Percentiles rank a stretch among this genome's conserved stretches.
phyloP scores from a whole-genome alignment of 768 basidiomycete genomes.

The Ephemerocybe angulata region DNA sequence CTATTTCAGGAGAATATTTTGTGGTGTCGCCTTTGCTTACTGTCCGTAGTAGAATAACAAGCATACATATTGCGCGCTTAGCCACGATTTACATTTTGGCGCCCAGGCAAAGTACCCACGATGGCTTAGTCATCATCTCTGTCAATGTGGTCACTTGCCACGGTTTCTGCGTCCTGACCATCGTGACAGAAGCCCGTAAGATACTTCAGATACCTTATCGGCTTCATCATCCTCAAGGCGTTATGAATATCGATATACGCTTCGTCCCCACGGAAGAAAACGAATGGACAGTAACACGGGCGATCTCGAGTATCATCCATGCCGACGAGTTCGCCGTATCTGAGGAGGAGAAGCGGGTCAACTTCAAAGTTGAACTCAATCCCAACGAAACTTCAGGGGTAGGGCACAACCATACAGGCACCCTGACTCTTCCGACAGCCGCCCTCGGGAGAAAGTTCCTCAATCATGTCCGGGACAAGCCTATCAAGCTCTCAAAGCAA shows the following conservation, averaged over 20 bases:
- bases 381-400: conserved; percentile 43
- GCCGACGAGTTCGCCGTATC: conserved; percentile 42
- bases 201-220: conserved; percentile 1
- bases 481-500: conserved; percentile 39
- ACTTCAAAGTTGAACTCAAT: conserved; percentile 61
- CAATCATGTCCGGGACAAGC: conserved; percentile 36
- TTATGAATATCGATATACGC: conserved; percentile 8
- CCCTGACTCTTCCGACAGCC: conserved; percentile 35
- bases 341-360: conserved; percentile 38
- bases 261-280: neutral
- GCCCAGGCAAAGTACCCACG: too few species aligned
- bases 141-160: neutral
- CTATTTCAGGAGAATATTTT: too few species aligned
- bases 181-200: conserved; percentile 4
- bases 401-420: conserved; percentile 53
- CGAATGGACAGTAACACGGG: conserved; percentile 52
- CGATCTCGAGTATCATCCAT: conserved; percentile 56
- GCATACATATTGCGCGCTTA: too few species aligned
- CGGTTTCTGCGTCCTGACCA: neutral
- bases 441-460: conserved; percentile 45
- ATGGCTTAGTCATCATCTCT: neutral
- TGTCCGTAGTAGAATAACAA: too few species aligned
- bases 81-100: too few species aligned
- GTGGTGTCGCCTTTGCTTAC: too few species aligned
- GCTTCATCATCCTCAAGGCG: neutral